A percentile compares a stretch with the other conserved stretches of the same genome.
phyloP scores from a whole-genome alignment of 1,284 basidiomycete genomes.

The Polyporus tsugae region DNA sequence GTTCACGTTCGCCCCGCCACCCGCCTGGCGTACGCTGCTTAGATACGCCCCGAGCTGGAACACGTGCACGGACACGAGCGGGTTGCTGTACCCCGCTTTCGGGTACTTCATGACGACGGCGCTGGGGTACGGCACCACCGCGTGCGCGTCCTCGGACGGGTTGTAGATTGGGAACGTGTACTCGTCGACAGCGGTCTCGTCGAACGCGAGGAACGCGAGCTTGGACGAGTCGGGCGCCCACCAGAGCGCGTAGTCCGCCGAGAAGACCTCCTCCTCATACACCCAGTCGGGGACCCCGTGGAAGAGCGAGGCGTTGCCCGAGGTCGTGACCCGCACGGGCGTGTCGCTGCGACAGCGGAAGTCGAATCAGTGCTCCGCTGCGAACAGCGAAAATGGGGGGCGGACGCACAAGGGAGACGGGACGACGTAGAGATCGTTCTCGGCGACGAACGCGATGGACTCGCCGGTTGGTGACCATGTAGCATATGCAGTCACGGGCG shows the following conservation, averaged over 20 bases:
- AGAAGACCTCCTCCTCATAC: constrained; percentile 94
- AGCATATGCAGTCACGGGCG: constrained; percentile 79
- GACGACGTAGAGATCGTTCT: constrained; percentile 87
- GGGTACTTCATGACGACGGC: constrained; percentile 89
- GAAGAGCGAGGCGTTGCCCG: constrained; percentile 87
- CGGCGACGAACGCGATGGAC: constrained; percentile 83
- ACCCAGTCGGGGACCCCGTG: constrained; percentile 98
- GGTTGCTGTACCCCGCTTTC: constrained; percentile 93
- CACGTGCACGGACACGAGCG: constrained; percentile 84
- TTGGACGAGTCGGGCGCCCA: constrained; percentile 88
- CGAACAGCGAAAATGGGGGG: constrained; percentile 1
- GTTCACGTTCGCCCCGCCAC: constrained; percentile 31
- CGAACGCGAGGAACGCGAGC: constrained; percentile 86
- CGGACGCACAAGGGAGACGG: constrained; percentile 62
- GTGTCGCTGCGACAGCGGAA: constrained; percentile 42
- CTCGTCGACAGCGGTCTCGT: constrained; percentile 89
- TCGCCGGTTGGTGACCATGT: constrained; percentile 87
- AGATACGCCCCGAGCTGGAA: constrained; percentile 72
- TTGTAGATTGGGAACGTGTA: constrained; percentile 94
- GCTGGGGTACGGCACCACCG: constrained; percentile 81
- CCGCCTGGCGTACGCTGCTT: constrained; percentile 40
- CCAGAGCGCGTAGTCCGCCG: constrained; percentile 82
- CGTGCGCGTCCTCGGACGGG: constrained; percentile 71
- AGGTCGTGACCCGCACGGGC: constrained; percentile 83
- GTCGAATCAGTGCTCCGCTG: neutral